A percentile compares a stretch with the other conserved stretches of the same genome.
These are phyloP conservation scores for Carex pumila DNA, from an alignment of 176 grass and related monocot genomes.

Conservation along the genomic window DNA sequence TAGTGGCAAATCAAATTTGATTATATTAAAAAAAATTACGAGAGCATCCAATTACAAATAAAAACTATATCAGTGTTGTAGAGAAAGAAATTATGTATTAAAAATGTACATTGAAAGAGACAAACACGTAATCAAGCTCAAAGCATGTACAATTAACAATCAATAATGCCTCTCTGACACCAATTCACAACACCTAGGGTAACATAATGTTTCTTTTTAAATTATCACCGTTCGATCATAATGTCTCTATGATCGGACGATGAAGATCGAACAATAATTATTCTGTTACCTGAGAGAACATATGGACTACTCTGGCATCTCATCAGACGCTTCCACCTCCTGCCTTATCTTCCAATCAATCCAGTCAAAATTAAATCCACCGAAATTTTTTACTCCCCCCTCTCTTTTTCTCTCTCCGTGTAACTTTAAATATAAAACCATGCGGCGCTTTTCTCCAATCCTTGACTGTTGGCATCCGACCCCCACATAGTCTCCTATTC, in stretches of 20 bases:
- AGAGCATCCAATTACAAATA: background rate
- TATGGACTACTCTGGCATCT: background rate
- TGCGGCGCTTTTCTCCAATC: constrained; percentile 16
- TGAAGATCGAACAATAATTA: rapidly evolving
- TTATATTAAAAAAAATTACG: background rate
- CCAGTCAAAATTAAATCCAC: constrained; percentile 11
- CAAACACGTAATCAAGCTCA: constrained; percentile 15
- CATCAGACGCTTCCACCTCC: constrained; percentile 8
- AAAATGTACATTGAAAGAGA: constrained; percentile 8
- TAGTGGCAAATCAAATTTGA: background rate
- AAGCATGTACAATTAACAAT: constrained; percentile 15
- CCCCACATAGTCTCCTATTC: background rate
- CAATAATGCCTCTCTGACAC: background rate
- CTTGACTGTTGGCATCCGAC: constrained; percentile 8
- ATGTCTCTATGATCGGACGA: too few relatives aligned
- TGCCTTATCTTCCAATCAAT: constrained; percentile 9
- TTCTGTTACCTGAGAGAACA: too few relatives aligned
- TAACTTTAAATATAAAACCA: constrained; percentile 19
- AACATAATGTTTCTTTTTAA: too few relatives aligned
- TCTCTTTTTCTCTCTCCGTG: background rate
- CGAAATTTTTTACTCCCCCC: background rate
- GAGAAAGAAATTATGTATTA: background rate
- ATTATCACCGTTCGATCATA: too few relatives aligned
- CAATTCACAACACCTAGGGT: too few relatives aligned
- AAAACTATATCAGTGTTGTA: background rate